Evolutionary conservation across 2,329 filamentous ascomycete genomes (phyloP), one percentile per base, ranked within the genome.

Genomic region (Daldinia sp.): DNA sequence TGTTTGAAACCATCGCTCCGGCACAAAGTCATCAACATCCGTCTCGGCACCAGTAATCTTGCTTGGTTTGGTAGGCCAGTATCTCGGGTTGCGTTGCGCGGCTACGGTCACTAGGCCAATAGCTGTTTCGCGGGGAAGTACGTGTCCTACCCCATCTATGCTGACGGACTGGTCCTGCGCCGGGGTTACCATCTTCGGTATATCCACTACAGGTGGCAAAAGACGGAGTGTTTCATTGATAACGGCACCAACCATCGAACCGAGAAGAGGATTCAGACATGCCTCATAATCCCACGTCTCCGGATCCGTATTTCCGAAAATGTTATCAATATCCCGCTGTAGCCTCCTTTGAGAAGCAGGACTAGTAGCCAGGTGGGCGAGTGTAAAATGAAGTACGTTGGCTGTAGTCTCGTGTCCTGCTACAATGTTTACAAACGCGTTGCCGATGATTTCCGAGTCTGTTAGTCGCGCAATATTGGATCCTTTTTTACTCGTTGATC

Each of bases 351-450:
- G 93, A 0, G 86, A 86, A 1, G 82, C 79, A 5, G 88, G 88
- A 73, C 90, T 86, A 73, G 88, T 86, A 13, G 92, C 92, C 5
- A 95, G 85, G 72, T 89, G 85, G 39, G 93, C 77, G 3, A 94
- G 79, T 1, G 89, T 85, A 76, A 92, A 94, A 79, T 94, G 90
- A 42, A 94, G 83, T 3, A 88, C 86, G 78, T 92, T 93, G 54
- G 92, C 92, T 1, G 92, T 92, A 1, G 92, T 94, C 79, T 96
- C 93, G 79, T 96, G 92, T 12, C 93, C 93, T 0, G 93, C 92
- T 1, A 94, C 83, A 67, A 88, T 84, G 79, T 89, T 88, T 73
- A 90, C 82, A 69, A 90, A 91, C 20, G 91, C 88, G 75, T 94
- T 94, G 57, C 91, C 91, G 30, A 92, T 81, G 65, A 94, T 90